Evolutionary conservation across 2,329 filamentous ascomycete species (phyloP), one percentile per base, ranked within the genome.

Genomic region (Fusarium concolor): DNA sequence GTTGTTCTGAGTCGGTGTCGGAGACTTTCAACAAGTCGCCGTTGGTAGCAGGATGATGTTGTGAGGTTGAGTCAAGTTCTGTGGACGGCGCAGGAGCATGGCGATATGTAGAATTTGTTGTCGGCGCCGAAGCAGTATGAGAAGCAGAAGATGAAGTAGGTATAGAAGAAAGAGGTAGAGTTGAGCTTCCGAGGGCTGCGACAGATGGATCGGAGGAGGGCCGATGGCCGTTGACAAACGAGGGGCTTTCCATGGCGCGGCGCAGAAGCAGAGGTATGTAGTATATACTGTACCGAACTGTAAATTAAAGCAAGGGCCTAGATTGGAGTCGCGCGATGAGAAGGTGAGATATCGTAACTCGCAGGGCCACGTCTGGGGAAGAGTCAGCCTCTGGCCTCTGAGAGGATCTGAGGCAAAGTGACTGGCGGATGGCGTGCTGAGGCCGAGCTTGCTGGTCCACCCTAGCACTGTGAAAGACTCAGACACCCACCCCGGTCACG

Each of bases 341-440:
- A 68, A 64, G 69, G 72, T 60, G 47, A 66, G 71, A 74, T 74
- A 74, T 74, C 72, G 72, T 71, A 74, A 73, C 67, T 64, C 63
- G 47, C 56, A 56, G 49, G 52, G 43, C 60, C 46, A 33, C 37
- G 54, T 74, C 70, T 54, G 63, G 68, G 72, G 69, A 71, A 69
- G 56, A 67, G 37, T 54, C 55, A 22, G 59, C 44, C 26, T 51
- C 54, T 49, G 62, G 66, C 6, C 65, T 71, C 63, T 31, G 29
- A 10, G 12, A 12, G 29, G 29, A 31, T 31, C 29, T 72, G 71
- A 74, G 72, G 72, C 72, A 73, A 74, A 64, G 72, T 64, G 44
- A 65, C 61, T 61, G 67, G 64, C 54, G 67, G 72, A 74, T 74
- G 72, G 72, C 72, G 72, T 74, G 72, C 72, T 74, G 69, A 60